Evolutionary conservation across 345 rosid genomes (phyloP), one percentile per base, ranked within the genome.

Genomic region (Microcos paniculata): DNA sequence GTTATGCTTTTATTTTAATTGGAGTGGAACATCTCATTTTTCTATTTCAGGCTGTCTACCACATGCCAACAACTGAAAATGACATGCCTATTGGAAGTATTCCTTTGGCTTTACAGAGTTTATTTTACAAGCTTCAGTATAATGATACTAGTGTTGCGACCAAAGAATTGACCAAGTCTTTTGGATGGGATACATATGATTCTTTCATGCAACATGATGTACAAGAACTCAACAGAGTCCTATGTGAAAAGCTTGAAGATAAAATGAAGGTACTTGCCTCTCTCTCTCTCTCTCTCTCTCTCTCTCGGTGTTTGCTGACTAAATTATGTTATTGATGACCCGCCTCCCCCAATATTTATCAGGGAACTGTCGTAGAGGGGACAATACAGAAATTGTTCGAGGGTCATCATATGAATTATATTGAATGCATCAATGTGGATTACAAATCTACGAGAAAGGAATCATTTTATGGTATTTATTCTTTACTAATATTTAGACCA

Each of bases 351-450:
- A 70, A 73, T 28, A n/a, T 40, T 40, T 40, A 62, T 53, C 31
- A 95, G 99, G 99, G 98, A 68, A 95, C 99, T 81, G 99, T 93
- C 75, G 99, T 95, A 55, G 99, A 95, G 87, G 99, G 99, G 76
- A 95, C 98, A 56, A 95, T 95, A 80, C 99, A 95, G 75, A 92
- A 93, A 80, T 80, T 95, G 68, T 95, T 95, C 81, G 99, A 95
- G 87, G 99, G 99, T 66, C 99, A 95, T 78, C 97, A 91, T 77
- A 95, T 95, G 99, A 95, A 93, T 80, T 95, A 95, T 86, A 95
- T 95, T 53, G 99, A 90, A 72, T 95, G 99, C 94, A 93, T 95
- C 79, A 88, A 93, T 84, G 99, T 95, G 78, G 98, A 95, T 42
- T 91, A 89, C 78, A 95, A 95, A 76, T 95, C 99, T 45, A 93